Conservation (phyloP, 2,329 filamentous ascomycete genomes). For the Neodidymelliopsis sp. region DNA sequence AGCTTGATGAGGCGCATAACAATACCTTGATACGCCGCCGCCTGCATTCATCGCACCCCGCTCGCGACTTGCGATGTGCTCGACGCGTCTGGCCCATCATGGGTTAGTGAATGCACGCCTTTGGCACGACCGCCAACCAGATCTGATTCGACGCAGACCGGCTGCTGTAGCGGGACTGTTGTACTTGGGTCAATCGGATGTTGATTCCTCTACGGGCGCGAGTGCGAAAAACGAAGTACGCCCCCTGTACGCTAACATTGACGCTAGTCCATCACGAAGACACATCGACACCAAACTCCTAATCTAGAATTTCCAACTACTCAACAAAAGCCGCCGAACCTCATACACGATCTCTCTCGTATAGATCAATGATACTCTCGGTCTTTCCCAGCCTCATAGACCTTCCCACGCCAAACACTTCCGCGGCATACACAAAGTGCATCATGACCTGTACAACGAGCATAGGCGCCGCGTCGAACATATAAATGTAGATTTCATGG, state of each 20-base stretch:
- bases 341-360: conserved; percentile 20
- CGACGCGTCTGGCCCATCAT: conserved; percentile 19
- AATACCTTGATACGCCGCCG: conserved; percentile 32
- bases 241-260: background rate
- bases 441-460: conserved; percentile 50
- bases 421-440: conserved; percentile 29
- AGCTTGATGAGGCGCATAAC: background rate
- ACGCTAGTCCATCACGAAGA: background rate
- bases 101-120: too few relatives aligned
- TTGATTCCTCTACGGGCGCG: background rate
- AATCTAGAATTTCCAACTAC: too few relatives aligned
- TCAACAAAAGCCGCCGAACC: too few relatives aligned
- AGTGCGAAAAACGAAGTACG: conserved; percentile 23
- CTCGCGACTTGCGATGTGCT: conserved; percentile 29
- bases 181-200: background rate
- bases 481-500: conserved; percentile 55
- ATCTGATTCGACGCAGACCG: background rate
- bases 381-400: conserved; percentile 19
- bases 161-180: background rate
- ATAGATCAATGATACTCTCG: conserved; percentile 29
- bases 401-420: conserved; percentile 23
- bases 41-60: conserved; percentile 27
- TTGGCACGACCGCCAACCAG: too few relatives aligned
- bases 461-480: conserved; percentile 57
- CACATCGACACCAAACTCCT: too few relatives aligned